These are phyloP conservation scores for Microsporum canis DNA, from an alignment of 2,329 filamentous ascomycete species.

Conservation along the genomic window DNA sequence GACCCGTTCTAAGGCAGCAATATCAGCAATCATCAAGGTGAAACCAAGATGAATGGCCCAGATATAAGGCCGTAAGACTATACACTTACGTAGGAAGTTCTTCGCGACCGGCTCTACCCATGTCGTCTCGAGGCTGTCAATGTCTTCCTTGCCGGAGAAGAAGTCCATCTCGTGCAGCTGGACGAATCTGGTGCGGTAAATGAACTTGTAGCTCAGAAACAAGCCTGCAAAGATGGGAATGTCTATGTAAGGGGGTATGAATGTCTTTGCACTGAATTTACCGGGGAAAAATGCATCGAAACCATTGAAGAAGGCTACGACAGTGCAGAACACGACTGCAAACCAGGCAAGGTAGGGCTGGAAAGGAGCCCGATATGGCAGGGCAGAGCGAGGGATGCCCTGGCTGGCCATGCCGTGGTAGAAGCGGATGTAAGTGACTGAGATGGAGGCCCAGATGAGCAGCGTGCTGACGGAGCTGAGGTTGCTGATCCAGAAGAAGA, in stretches of 20 bases:
- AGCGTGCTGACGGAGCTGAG: constrained; percentile 12
- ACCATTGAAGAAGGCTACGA: constrained; percentile 56
- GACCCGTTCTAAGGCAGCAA: constrained; percentile 18
- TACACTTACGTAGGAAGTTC: constrained; percentile 20
- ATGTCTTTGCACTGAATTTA: constrained; percentile 16
- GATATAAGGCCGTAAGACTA: background rate
- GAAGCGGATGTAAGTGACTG: constrained; percentile 53
- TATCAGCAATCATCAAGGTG: background rate
- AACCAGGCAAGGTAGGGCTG: constrained; percentile 61
- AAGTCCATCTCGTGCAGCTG: constrained; percentile 25
- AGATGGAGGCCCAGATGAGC: constrained; percentile 11
- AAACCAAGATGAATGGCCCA: background rate
- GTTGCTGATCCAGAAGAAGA: constrained; percentile 16
- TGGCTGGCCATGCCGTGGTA: constrained; percentile 55
- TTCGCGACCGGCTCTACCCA: constrained; percentile 25
- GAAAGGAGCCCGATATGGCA: constrained; percentile 54
- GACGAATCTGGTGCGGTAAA: constrained; percentile 11
- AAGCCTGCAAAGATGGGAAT: constrained; percentile 15
- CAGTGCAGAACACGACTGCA: constrained; percentile 40
- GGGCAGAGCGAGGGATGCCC: constrained; percentile 49
- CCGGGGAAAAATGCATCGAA: constrained; percentile 28
- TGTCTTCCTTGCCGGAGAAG: constrained; percentile 21
- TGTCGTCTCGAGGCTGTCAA: constrained; percentile 17
- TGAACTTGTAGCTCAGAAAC: constrained; percentile 15
- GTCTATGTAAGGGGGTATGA: constrained; percentile 16